Evolutionary conservation across 2,329 filamentous ascomycete genomes (phyloP).

Genomic region (Alternaria conjuncta): DNA sequence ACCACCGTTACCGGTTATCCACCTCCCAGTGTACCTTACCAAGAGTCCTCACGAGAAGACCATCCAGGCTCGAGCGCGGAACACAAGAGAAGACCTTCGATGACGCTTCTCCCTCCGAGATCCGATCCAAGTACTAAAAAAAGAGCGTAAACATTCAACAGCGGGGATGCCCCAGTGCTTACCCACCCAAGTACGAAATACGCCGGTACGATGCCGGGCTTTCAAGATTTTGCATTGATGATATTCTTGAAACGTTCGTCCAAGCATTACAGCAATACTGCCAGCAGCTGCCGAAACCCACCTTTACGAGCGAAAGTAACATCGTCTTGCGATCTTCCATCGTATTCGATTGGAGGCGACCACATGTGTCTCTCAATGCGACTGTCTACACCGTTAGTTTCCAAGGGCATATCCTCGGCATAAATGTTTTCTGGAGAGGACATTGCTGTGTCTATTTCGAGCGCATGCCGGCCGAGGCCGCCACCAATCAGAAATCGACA

Average conservation of each 20-base stretch:
- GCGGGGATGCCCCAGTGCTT: background rate
- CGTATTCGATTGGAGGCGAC: background rate
- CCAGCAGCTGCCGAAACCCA: background rate
- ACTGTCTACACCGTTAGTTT: constrained; percentile 2
- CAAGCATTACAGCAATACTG: background rate
- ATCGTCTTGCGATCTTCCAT: background rate
- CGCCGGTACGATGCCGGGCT: background rate
- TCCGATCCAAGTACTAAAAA: background rate
- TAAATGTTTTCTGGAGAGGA: constrained; percentile 9
- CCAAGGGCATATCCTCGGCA: constrained; percentile 14
- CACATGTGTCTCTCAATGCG: background rate
- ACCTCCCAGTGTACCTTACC: no score
- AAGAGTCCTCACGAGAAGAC: background rate
- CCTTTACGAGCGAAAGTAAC: constrained; percentile 1
- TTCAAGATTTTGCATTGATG: background rate
- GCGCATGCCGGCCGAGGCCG: background rate
- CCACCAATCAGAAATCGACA: background rate
- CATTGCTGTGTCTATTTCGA: constrained; percentile 10
- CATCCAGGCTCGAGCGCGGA: background rate
- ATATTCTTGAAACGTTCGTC: background rate
- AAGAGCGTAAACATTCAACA: background rate
- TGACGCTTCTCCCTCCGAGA: background rate
- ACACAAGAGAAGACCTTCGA: background rate
- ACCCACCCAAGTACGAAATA: background rate
- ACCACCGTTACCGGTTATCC: background rate